Base-by-base conservation (phyloP, 2,329 filamentous ascomycete genomes). In the Paraphoma chrysanthemicola region DNA sequence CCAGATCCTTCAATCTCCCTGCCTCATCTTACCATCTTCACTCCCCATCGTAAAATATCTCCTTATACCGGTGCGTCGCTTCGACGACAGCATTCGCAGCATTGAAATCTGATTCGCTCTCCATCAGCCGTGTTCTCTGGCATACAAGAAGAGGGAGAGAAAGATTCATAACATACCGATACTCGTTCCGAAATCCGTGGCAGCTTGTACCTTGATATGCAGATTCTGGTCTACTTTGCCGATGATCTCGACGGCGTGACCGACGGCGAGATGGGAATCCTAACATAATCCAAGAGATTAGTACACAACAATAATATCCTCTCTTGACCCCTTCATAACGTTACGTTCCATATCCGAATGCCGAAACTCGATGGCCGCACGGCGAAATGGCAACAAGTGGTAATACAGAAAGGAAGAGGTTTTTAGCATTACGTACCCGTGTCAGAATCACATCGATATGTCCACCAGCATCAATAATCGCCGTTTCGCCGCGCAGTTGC, bases 31-130 rank as follows among this genome's bases (percentile, higher is more conserved):
- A 30, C 11, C 14, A 23, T 28, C 11, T 31, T 64, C 57, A 69
- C 43, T 69, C 58, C 12, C 59, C 82, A 52, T 86, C 85, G 71
- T 91, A 93, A 74, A 97, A 97, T 49, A 98, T 89, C 59, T 87
- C 82, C 71, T 90, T 91, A 73, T 92, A 87, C 48, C 88, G 85
- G 78, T 97, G 93, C 33, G 92, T 95, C 36, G 88, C 89, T 55
- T 97, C 91, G 14, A 97, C 93, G 3, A 97, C 90, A 0, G 89
- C 86, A 54, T 91, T 88, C 57, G 88, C 90, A 33, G 92, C 84
- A 51, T 83, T 83, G 77, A 90, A 91, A 78, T 97, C 93, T 94
- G 63, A 7, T 12, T 11, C 9, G 7, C 10, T 29, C 3, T 29
- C 17, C 9, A 16, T 31, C 47, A 41, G 28, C 36, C 12, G 1